Base-by-base conservation (phyloP, 192 early-diverging fungal genomes). In the Funneliformis mosseae region DNA sequence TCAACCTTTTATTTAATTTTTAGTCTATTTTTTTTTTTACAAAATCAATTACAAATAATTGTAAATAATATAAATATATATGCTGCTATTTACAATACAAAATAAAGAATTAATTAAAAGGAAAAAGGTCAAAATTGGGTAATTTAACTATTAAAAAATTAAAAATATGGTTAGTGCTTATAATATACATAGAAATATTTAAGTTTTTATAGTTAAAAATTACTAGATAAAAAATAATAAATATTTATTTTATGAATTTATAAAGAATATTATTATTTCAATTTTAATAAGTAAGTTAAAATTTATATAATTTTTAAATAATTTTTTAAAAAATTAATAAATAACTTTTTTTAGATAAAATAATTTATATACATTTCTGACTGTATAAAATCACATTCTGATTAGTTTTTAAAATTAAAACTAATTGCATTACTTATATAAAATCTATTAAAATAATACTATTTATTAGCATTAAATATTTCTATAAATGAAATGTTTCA, bases 401-500 rank as follows among this genome's bases (percentile, higher is more conserved):
- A 46, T 18, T 83, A 61, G 55, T 81, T 43, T 74, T 43, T 23
- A 27, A 85, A 85, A 62, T 0, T 82, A 14, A 46, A 82, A 42
- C 79, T 79, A 59, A 68, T 82, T 25, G 62, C 73, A 3, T 21
- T 70, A n/a, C 59, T 80, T n/a, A 68, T 85, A 5, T 7, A 21
- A 16, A n/a, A 72, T 3, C 41, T 60, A 27, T 85, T 63, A 42
- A 74, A 50, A 61, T n/a, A 79, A 55, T 67, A 66, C 38, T 85
- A 83, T 41, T 27, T 81, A 4, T 77, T 80, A 18, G 25, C 61
- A 39, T 59, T 73, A 21, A 69, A 81, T 75, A 42, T 83, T 10
- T 81, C 84, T 1, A 33, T 83, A 14, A 77, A 85, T 33, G 80
- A 85, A 50, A 85, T 85, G 84, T 82, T 43, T 68, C 81, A 12